Base-by-base conservation (phyloP, 2,329 filamentous ascomycete species). In the Aspergillus alliaceus region DNA sequence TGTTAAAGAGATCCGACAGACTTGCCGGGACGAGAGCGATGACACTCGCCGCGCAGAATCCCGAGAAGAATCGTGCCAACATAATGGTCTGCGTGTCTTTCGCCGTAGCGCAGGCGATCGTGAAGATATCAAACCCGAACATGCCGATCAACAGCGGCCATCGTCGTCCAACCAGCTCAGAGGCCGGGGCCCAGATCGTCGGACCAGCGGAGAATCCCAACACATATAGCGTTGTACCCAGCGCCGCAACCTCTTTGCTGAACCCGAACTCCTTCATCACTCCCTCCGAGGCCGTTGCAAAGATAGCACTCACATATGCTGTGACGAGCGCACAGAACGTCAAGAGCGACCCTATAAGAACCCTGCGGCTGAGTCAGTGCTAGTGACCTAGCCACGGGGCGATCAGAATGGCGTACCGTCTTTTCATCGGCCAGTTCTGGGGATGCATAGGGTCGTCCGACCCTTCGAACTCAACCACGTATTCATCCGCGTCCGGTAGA, bases 111-210 rank as follows among this genome's bases (percentile, higher is more conserved):
- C 72, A 72, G 3, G 74, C 77, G 49, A 81, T 74, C n/a, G 73
- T 76, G 64, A 80, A 80, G 9, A 80, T 59, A 6, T 67, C 73
- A 15, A 78, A 71, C 4, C 72, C 66, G 27, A 76, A 64, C 53
- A 80, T 69, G 5, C 75, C 72, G 4, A 76, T 70, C 12, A 79
- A 12, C 73, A 78, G 58, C 76, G 83, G 31, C 82, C 77, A 40
- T 75, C 78, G 85, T 69, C 83, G 74, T 0, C 84, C 84, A 54
- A 79, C 84, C 11, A 86, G 75, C 65, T 88, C 86, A 49, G 79
- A 83, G 20, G 87, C 67, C 0, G 85, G 85, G 6, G 82, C 84
- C 82, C 83, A 86, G 2, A 88, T 62, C 8, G 88, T 67, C 0
- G 86, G 86, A 0, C 86, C 86, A 4, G 86, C 62, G 0, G 79